Percentiles rank a stretch among this genome's conserved stretches.
Conservation (phyloP, 2,329 filamentous ascomycete genomes). For the Pseudogymnoascus sp. region DNA sequence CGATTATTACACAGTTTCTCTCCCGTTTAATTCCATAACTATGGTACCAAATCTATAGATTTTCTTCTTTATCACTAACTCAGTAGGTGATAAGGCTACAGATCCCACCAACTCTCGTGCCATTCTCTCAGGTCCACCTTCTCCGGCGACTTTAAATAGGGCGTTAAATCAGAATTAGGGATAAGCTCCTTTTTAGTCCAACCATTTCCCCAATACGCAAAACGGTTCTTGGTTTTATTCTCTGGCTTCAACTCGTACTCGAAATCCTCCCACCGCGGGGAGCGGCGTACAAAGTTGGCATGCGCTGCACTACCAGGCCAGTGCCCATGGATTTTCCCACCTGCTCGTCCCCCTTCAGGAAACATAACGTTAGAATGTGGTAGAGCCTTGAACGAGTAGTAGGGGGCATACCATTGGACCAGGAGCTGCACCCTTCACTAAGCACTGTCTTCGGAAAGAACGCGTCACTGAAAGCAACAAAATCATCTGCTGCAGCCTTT, state of each 20-base stretch:
- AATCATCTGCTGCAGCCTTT: slow-evolving; percentile 54
- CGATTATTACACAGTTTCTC: neutral
- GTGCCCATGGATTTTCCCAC: slow-evolving; percentile 56
- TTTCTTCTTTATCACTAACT: neutral
- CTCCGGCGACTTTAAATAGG: slow-evolving; percentile 51
- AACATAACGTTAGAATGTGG: neutral
- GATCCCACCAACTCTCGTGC: slow-evolving; percentile 61
- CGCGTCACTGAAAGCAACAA: slow-evolving; percentile 49
- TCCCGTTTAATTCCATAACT: neutral
- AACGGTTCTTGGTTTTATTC: slow-evolving; percentile 32
- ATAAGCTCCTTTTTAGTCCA: slow-evolving; percentile 53
- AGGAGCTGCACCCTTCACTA: slow-evolving; percentile 57
- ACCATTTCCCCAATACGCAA: slow-evolving; percentile 61
- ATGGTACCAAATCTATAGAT: neutral
- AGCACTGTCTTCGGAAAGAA: slow-evolving; percentile 50
- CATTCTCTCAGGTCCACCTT: slow-evolving; percentile 53
- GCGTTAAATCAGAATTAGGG: slow-evolving; percentile 50
- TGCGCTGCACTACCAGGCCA: slow-evolving; percentile 64
- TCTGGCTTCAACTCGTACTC: slow-evolving; percentile 42
- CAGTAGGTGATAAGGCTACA: neutral
- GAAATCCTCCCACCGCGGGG: slow-evolving; percentile 53
- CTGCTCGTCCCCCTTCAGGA: slow-evolving; percentile 40
- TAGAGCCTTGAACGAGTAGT: neutral
- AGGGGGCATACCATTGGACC: slow-evolving; percentile 53
- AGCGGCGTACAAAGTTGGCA: slow-evolving; percentile 48